Evolutionary conservation across 805 yeast genomes (phyloP).

Genomic region (Nakazawaea ishiwadae): DNA sequence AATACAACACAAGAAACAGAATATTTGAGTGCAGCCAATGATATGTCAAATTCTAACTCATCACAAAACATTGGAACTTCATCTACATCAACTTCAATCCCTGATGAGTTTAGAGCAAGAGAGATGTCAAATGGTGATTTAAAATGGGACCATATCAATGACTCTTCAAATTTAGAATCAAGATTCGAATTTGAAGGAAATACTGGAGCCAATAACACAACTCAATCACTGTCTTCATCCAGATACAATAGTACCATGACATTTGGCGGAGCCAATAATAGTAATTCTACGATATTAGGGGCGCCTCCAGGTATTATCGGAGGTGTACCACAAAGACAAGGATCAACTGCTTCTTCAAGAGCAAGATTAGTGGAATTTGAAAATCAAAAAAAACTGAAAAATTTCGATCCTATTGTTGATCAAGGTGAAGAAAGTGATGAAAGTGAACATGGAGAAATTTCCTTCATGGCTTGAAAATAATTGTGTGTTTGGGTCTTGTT

Average conservation of each 20-base stretch:
- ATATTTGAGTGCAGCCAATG: constrained; percentile 5
- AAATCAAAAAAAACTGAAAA: constrained; percentile 27
- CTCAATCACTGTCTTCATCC: constrained; percentile 3
- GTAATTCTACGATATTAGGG: constrained; percentile 7
- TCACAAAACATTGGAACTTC: constrained; percentile 3
- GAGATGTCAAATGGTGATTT: constrained; percentile 25
- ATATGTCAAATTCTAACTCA: constrained; percentile 7
- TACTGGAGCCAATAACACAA: background rate
- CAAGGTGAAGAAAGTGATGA: constrained; percentile 26
- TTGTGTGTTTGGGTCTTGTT: background rate
- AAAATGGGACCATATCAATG: constrained; percentile 20
- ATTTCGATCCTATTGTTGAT: constrained; percentile 17
- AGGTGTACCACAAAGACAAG: constrained; percentile 8
- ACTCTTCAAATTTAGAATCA: background rate
- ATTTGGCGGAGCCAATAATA: constrained; percentile 4
- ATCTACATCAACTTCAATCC: constrained; percentile 8
- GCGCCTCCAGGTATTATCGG: too few species aligned
- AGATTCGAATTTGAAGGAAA: background rate
- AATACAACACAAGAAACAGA: constrained; percentile 2
- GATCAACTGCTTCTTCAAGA: constrained; percentile 7
- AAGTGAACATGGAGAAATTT: constrained; percentile 25
- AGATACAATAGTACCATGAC: constrained; percentile 8
- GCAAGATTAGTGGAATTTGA: constrained; percentile 33
- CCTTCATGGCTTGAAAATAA: constrained; percentile 6
- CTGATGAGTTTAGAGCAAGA: constrained; percentile 26